phyloP scores from a whole-genome alignment of 1,139 yeast genomes.

The Blastobotrys malaysiensis region DNA sequence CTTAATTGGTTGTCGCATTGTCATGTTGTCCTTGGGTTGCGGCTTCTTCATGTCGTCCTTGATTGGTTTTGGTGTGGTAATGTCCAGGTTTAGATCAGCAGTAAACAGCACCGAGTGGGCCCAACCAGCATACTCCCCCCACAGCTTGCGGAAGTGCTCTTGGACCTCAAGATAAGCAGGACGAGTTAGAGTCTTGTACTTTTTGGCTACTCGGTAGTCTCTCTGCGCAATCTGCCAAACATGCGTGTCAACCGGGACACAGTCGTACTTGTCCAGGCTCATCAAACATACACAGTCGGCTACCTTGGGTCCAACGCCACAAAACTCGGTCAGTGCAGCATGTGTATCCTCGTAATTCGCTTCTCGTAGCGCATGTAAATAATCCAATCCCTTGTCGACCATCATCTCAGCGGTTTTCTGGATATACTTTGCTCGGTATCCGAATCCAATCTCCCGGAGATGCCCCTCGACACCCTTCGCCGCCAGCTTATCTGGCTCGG shows the following conservation, averaged over 20 bases:
- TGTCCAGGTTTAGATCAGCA: conserved; percentile 49
- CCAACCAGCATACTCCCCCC: conserved; percentile 98
- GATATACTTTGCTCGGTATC: conserved; percentile 88
- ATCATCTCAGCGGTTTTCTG: conserved; percentile 64
- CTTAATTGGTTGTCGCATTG: too few species aligned
- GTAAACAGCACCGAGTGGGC: conserved; percentile 91
- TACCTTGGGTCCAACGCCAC: conserved; percentile 97
- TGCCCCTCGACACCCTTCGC: conserved; percentile 38
- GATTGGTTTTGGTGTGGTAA: neutral
- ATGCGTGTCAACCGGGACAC: conserved; percentile 95
- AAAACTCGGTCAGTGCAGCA: conserved; percentile 56
- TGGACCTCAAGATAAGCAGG: conserved; percentile 61
- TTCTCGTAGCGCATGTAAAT: conserved; percentile 37
- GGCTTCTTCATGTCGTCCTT: neutral
- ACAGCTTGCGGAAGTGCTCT: conserved; percentile 53
- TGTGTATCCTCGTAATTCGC: conserved; percentile 54
- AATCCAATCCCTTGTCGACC: conserved; percentile 28
- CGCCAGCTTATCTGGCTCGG: conserved; percentile 52
- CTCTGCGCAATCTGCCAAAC: conserved; percentile 87
- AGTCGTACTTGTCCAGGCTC: conserved; percentile 83
- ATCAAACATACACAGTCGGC: conserved; percentile 93
- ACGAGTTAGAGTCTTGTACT: conserved; percentile 45
- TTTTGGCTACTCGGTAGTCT: conserved; percentile 58
- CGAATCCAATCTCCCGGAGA: conserved; percentile 68
- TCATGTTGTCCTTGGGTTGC: too few species aligned